Base-by-base conservation (phyloP, 1,284 basidiomycete genomes). In the Boletellus deceptivus region DNA sequence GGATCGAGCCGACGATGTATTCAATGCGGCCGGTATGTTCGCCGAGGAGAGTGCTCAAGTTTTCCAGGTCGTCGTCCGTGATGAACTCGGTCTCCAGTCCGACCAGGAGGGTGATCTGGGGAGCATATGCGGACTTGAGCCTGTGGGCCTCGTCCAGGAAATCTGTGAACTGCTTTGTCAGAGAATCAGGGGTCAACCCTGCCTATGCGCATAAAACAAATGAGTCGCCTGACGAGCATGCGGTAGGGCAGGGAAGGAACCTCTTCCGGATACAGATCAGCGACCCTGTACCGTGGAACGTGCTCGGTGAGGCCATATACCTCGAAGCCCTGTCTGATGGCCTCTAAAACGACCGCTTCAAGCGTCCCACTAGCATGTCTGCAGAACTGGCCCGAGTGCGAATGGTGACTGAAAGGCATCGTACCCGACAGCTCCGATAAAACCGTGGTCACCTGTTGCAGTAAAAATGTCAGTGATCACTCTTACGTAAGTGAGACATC, bases 361-460 rank as follows among this genome's bases (percentile, higher is more conserved):
- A 99, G 78, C 0, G 77, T 76, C 6, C 89, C 86, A 3, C 70
- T 67, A 8, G 93, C 96, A 68, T 99, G 97, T 56, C 84, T 87
- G 76, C 96, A 98, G 73, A 98, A 99, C 65, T 97, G 87, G 29
- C 96, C 96, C 7, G 94, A 98, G 67, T 98, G 95, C 10, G 93
- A 96, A 71, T 98, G 96, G 66, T 94, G 93, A 62, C 87, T 91
- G 68, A 89, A 78, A 57, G 91, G 91, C 93, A 94, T 95, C 34
- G 34, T 20, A 45, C 10, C 8, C 41, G 16, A 44, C 43, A 35
- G 24, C 35, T 4, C 33, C 33, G 33, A 34, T 34, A 34, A 34
- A 34, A 34, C 33, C 33, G 16, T 34, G 33, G 16, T 14, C 33
- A 14, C 33, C 33, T 11, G 16, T 33, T 49, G 47, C n/a, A n/a